Base-by-base conservation (phyloP, 441 rosid species). In the Syzygium syzygioides region DNA sequence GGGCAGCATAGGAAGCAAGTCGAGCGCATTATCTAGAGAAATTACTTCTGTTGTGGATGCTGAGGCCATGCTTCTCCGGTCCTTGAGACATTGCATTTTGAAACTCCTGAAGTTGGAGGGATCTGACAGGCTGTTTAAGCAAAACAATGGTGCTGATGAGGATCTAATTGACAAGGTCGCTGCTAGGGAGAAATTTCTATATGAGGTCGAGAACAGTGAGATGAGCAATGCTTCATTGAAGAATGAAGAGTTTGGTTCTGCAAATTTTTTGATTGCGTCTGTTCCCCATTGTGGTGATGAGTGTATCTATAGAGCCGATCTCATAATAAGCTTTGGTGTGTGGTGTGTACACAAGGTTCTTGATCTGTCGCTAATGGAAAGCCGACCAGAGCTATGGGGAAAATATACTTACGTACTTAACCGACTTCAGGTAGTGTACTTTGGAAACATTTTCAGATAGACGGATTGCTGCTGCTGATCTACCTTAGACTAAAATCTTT, bases 321-420 rank as follows among this genome's bases (percentile, higher is more conserved):
- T 98, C 91, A 91, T 97, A 23, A 91, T 93, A 89, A 98, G 99
- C 93, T 98, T 98, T 88, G 99, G 99, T 57, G 97, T 98, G 17
- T 98, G 99, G 99, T 96, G 99, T 93, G 96, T 97, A 62, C 99
- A 96, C 91, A 95, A 98, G 86, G 92, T 98, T 89, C 99, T 98
- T 80, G 95, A 94, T 90, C 91, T 98, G 91, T 98, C 99, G 18
- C 94, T 96, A 87, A 93, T 96, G 99, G 99, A 98, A 93, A 96
- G 99, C 92, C 94, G 99, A 34, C 99, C 99, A 52, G 99, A 98
- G 92, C 93, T 98, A 60, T 98, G 99, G 99, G 99, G 99, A 86
- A 98, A 96, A 90, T 96, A 98, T 89, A 98, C 99, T 89, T 98
- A 93, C 32, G 99, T 97, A 83, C 95, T 98, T 66, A 98, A 98